phyloP scores from a whole-genome alignment of 2,329 filamentous ascomycete genomes.

The Fusarium pseudograminearum region DNA sequence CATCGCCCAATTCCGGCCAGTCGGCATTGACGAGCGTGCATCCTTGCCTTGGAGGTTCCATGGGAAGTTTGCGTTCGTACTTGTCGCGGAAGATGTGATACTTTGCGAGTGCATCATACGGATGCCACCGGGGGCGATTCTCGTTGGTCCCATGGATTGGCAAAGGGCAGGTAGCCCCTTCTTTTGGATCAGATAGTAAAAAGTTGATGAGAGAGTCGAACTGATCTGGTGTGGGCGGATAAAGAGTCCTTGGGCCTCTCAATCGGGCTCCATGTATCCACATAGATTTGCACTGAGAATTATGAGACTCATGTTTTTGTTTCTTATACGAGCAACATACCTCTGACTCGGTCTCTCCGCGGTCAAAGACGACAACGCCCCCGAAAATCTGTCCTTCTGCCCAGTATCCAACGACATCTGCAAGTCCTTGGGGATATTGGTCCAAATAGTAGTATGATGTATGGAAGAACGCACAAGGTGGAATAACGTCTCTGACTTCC shows the following conservation, averaged over 20 bases:
- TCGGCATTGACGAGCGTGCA: neutral
- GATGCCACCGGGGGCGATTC: neutral
- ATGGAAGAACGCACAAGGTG: neutral
- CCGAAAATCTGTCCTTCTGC: neutral
- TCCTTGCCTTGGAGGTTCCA: neutral
- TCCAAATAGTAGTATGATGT: neutral
- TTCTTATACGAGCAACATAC: neutral
- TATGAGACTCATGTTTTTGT: neutral
- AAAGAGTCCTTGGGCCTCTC: neutral
- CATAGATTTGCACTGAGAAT: constrained; percentile 10
- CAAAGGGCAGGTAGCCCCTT: neutral
- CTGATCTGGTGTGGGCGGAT: neutral
- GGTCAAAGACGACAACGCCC: neutral
- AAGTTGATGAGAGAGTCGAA: neutral
- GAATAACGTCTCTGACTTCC: neutral
- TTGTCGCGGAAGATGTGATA: constrained; percentile 27
- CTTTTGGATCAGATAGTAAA: neutral
- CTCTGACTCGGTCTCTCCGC: neutral
- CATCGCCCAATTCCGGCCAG: constrained; percentile 3
- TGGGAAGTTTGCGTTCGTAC: neutral
- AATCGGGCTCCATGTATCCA: neutral
- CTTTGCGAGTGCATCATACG: neutral
- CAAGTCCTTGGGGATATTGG: neutral
- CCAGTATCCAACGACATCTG: neutral
- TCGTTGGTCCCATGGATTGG: neutral